These are phyloP conservation scores for Biscogniauxia mediterranea DNA, from an alignment of 2,329 filamentous ascomycete species.

Conservation along the genomic window DNA sequence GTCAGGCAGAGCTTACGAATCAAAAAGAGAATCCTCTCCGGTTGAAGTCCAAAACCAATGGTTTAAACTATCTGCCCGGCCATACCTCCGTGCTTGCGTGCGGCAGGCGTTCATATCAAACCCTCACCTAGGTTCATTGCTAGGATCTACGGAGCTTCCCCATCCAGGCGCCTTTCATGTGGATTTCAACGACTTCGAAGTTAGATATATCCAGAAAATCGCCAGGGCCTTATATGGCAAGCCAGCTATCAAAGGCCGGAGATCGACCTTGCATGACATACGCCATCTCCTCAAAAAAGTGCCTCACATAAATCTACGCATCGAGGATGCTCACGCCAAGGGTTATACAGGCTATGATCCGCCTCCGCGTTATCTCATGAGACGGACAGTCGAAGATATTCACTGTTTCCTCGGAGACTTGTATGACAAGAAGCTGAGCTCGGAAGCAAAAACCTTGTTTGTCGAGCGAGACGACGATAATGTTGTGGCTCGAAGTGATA, in stretches of 20 bases:
- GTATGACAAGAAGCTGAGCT: conserved; percentile 19
- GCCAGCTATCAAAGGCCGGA: conserved; percentile 1
- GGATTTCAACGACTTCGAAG: conserved; percentile 29
- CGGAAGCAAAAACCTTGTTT: conserved; percentile 27
- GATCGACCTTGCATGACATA: conserved; percentile 23
- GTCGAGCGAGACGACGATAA: conserved; percentile 30
- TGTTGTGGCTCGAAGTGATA: conserved; percentile 26
- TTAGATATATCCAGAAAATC: conserved; percentile 23
- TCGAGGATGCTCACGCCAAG: conserved; percentile 19
- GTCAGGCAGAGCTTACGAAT: conserved; percentile 23
- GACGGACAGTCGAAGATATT: conserved; percentile 34
- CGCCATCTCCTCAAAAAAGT: conserved; percentile 30
- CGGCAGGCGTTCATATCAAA: conserved; percentile 20
- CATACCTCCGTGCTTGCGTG: conserved; percentile 23
- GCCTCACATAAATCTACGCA: conserved; percentile 6
- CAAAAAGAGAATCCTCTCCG: conserved; percentile 13
- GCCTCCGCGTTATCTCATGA: conserved; percentile 22
- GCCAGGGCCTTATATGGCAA: conserved; percentile 26
- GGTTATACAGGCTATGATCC: conserved; percentile 18
- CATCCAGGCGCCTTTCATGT: conserved; percentile 26
- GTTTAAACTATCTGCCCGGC: conserved; percentile 22
- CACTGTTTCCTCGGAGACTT: conserved; percentile 39
- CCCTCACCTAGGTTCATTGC: conserved; percentile 8
- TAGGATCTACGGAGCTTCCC: conserved; percentile 9
- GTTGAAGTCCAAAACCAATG: conserved; percentile 12